Evolutionary conservation across 176 grass and related monocot genomes (phyloP), one percentile per base, ranked within the genome.

Genomic region (Leersia perrieri): DNA sequence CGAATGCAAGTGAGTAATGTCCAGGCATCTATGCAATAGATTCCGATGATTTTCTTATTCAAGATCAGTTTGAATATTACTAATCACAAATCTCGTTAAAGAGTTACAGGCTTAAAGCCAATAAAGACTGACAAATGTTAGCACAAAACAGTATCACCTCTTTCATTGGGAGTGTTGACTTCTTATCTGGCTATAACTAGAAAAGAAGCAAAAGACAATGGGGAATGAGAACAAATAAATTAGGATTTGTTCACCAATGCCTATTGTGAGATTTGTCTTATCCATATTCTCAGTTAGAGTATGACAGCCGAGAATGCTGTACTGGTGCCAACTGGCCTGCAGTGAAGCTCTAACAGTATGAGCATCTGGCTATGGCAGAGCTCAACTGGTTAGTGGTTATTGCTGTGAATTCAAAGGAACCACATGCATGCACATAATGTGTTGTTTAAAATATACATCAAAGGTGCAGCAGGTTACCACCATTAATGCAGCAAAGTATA

Each of bases 1-100:
- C n/a, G n/a, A n/a, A n/a, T n/a, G n/a, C n/a, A n/a, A 82, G 38
- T 34, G 7, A 76, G 70, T 72, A 73, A 92, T 81, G 23, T 70
- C 41, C 27, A 39, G 31, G 63, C 44, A 68, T 78, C 69, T n/a
- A 35, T 33, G 34, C 11, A 45, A 45, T 58, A 25, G 53, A 22
- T 58, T 58, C n/a, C 10, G 12, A 47, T 60, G 25, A 63, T 74
- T 75, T 45, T 27, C 31, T 57, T 26, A 38, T 47, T 78, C 68
- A 41, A 41, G 55, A 25, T 1, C 49, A n/a, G 49, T 53, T 53
- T 53, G 20, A 53, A 53, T n/a, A 53, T 53, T 7, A 53, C 49
- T 51, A 51, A 51, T 51, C 20, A 16, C 3, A 22, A n/a, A 53
- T 53, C 49, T 20, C 49, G 7, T n/a, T 53, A 53, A n/a, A n/a